Evolutionary conservation across 2,329 filamentous ascomycete species (phyloP), one percentile per base, ranked within the genome.

Genomic region (Paecilomyces sp.): DNA sequence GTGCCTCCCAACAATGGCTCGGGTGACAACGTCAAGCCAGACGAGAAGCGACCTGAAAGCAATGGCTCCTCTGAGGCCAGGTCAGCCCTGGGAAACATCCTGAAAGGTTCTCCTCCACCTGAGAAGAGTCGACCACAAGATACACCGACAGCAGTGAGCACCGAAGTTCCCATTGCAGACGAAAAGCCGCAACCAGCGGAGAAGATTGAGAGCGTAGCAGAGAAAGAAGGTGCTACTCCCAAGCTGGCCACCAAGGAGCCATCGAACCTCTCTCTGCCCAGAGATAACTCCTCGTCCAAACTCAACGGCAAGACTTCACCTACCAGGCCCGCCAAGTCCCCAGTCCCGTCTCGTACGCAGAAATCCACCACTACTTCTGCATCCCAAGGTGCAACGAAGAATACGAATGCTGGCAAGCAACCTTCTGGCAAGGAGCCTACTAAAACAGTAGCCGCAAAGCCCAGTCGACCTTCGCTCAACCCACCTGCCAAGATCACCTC

Each of bases 381-480:
- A 36, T 64, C 34, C 52, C 64, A 60, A 13, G 62, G 64, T 22
- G 57, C 60, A 18, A 36, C 69, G 24, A 70, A 62, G 57, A 13
- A 59, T 30, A 61, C 58, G 76, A 66, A 59, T 71, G 68, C 56
- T 68, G 63, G 55, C 61, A 65, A 18, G 60, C 67, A 8, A 71
- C 68, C 55, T 68, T 72, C 65, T 18, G 68, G 68, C n/a, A 72
- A 67, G 59, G 68, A 70, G 31, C 62, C 70, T 3, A 33, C 66
- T n/a, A 70, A 68, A 57, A 64, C 65, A 36, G 60, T 66, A 33
- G 59, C 61, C 22, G 68, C 69, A 58, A 76, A 74, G 62, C 62
- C 71, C 5, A 73, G 69, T 57, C 71, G 70, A 28, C 58, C 68
- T 34, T 67, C 70, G 12, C 55, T 74, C 54, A 72, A 70, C 61